Base-by-base conservation (phyloP, 208 protist genomes). In the Porcisia hertigi region DNA sequence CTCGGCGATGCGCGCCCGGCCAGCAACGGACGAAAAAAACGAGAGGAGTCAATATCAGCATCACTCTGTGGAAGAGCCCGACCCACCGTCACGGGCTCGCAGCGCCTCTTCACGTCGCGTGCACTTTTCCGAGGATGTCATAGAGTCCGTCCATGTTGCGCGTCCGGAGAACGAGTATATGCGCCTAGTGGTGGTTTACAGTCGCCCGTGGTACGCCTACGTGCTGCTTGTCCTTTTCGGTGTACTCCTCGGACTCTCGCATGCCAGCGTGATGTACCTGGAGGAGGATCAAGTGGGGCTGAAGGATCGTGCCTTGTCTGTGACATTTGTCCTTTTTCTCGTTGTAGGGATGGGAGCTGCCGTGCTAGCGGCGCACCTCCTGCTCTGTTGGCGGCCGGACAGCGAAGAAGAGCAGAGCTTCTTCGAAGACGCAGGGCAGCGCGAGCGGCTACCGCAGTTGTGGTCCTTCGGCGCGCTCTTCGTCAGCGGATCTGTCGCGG, bases 201-300 rank as follows among this genome's bases (percentile, higher is more conserved):
- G 57, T 66, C 71, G 77, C 18, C 77, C 77, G 55, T 81, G 77
- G 77, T 81, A 81, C 71, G 55, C 77, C 30, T 81, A 81, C 58
- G 71, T 45, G 14, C 65, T 81, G 7, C 77, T 81, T 18, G 14
- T 30, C 18, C 53, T 77, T 11, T 76, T 73, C 45, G 71, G 77
- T 36, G 20, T 59, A 39, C 52, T 77, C 20, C 54, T 76, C 25
- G 65, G 71, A 6, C 49, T 81, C 30, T 71, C 77, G 25, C 54
- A 73, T 7, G 43, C 55, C 23, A 73, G 71, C 57, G 60, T 73
- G 43, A 23, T 63, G 25, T 73, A 76, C 52, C 66, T 81, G 4
- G 77, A 74, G 43, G 25, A 67, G n/a, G 47, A 36, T 2, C 54
- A 60, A 34, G 1, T 43, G 2, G 18, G 11, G 6, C 47, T 77